Base-by-base conservation (phyloP, 306 rosid genomes). In the Cicer cuneatum region DNA sequence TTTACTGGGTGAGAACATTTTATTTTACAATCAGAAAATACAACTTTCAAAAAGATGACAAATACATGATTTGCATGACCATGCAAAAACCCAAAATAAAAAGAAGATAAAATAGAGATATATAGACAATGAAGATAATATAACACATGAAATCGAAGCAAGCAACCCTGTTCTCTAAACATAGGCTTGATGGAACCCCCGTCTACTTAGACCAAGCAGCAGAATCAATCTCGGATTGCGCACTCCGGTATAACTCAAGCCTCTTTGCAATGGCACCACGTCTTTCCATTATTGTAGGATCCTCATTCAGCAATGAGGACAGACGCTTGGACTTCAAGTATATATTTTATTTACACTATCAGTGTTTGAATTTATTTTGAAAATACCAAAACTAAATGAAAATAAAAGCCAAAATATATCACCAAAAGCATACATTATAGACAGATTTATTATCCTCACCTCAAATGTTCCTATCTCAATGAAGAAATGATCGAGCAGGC, bases 201-300 rank as follows among this genome's bases (percentile, higher is more conserved):
- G 65, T 53, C 96, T 90, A 93, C 90, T 93, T 93, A 0, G 98
- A 81, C 98, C 98, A 90, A 71, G 92, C 97, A 61, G 86, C 98
- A 7, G 98, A 68, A 74, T 93, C 98, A 13, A 93, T 89, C 8
- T 93, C 98, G 5, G 90, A 84, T 82, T 90, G 98, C 7, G 98
- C 98, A 41, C 96, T 89, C 66, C 97, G 79, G 85, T 93, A 93
- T 61, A 93, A 59, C 84, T 93, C 97, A 66, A 93, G 89, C 79
- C 98, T 93, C 87, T 87, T 89, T 37, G 93, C 86, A 0, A 93
- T 88, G 46, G 81, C 93, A 70, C 80, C 7, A 5, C 98, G 92
- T 18, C 97, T 81, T 80, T 90, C 98, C 98, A 93, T 93, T 59
- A 93, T 64, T 2, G 92, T 97, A 8, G 98, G 98, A 75, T 93